These are phyloP conservation scores for Ganoderma lucidum DNA, from an alignment of 1,284 basidiomycete genomes.

Conservation along the genomic window DNA sequence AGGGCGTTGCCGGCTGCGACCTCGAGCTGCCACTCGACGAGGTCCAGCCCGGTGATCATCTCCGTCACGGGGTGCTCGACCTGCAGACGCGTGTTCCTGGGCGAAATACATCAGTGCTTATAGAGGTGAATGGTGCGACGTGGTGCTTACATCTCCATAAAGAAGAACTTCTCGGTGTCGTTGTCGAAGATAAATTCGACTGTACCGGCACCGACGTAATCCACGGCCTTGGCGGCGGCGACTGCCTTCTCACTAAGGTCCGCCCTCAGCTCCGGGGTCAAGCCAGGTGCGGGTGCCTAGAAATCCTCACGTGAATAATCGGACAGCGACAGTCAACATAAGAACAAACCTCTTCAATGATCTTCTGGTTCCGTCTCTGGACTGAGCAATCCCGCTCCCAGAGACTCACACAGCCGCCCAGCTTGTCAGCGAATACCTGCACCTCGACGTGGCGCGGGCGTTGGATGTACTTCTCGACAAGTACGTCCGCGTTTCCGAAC, in stretches of 20 bases:
- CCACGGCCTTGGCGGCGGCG: constrained; percentile 90
- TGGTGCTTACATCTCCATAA: constrained; percentile 86
- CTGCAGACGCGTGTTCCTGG: constrained; percentile 91
- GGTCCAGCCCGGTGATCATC: constrained; percentile 92
- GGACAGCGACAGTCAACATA: neutral
- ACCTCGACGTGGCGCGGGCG: constrained; percentile 90
- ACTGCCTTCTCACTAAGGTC: constrained; percentile 90
- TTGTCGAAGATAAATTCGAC: constrained; percentile 96
- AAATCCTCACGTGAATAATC: neutral
- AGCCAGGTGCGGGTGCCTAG: constrained; percentile 90
- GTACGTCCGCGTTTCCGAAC: constrained; percentile 87
- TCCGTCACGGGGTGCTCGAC: constrained; percentile 97
- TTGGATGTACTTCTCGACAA: constrained; percentile 89
- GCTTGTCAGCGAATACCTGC: constrained; percentile 86
- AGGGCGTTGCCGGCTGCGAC: constrained; percentile 91
- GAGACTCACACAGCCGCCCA: constrained; percentile 83
- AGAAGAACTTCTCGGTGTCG: constrained; percentile 85
- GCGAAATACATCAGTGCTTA: neutral
- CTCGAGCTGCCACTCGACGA: constrained; percentile 95
- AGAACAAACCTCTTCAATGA: constrained; percentile 81
- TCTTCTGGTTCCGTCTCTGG: constrained; percentile 94
- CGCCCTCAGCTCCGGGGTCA: constrained; percentile 77
- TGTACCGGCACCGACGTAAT: constrained; percentile 91
- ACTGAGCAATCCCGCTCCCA: constrained; percentile 97
- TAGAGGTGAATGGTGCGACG: neutral